Evolutionary conservation across 1,284 basidiomycete genomes (phyloP).

Genomic region (Ustilago esculenta): DNA sequence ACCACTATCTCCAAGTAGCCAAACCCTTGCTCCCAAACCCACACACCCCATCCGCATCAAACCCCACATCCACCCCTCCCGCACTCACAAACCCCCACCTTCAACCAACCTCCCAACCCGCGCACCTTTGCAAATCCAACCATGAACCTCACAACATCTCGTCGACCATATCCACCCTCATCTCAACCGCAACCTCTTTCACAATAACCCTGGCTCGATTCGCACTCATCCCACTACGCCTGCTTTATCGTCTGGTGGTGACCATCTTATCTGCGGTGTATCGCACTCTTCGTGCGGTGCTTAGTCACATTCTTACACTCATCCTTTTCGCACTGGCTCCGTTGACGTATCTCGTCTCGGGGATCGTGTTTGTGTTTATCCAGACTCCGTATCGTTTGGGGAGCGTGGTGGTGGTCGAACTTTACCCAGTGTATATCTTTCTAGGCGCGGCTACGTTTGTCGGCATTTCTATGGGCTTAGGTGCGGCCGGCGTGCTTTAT

Average conservation of each 20-base stretch:
- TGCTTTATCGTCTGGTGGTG: not conserved
- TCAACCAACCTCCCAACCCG: no score
- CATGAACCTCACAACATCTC: not conserved
- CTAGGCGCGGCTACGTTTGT: constrained; percentile 35
- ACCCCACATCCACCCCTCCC: no score
- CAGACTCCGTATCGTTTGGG: constrained; percentile 5
- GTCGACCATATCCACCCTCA: not conserved
- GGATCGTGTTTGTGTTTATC: constrained; percentile 33
- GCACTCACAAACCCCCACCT: no score
- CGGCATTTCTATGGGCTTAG: constrained; percentile 24
- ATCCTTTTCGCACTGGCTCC: constrained; percentile 22
- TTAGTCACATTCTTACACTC: constrained; percentile 25
- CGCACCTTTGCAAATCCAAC: not conserved
- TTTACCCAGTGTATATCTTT: constrained; percentile 54
- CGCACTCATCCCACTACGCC: constrained; percentile 1
- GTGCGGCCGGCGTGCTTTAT: constrained; percentile 27
- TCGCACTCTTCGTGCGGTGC: constrained; percentile 1
- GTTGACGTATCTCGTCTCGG: constrained; percentile 30
- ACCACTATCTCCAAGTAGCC: constrained; percentile 22
- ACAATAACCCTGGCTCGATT: not conserved
- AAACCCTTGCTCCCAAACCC: no score
- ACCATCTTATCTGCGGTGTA: not conserved
- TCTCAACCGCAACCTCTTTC: not conserved
- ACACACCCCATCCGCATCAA: no score
- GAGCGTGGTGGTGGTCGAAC: constrained; percentile 4